Conservation (phyloP, 495 filamentous ascomycete species). For the Penicillium mononematosum region DNA sequence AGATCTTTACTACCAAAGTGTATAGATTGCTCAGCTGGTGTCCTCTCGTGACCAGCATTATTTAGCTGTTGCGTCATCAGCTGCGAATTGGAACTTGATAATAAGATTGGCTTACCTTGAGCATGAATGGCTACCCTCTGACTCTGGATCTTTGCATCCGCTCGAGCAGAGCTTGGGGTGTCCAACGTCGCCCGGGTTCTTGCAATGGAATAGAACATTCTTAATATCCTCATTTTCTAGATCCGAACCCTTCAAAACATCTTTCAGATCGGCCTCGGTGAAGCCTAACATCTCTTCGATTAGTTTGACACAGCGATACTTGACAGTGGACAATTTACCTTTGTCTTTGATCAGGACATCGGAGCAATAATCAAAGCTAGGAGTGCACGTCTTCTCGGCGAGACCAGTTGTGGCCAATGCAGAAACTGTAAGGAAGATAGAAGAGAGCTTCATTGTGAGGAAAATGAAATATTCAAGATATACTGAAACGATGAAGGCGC, state of each 20-base stretch:
- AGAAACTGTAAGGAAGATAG: slow-evolving; percentile 27
- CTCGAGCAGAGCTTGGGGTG: slow-evolving; percentile 37
- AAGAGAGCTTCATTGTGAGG: slow-evolving; percentile 30
- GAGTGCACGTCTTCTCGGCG: slow-evolving; percentile 38
- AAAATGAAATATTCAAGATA: background rate
- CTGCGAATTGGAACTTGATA: background rate
- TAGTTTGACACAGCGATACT: background rate
- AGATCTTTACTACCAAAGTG: background rate
- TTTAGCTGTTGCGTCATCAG: background rate
- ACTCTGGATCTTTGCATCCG: slow-evolving; percentile 32
- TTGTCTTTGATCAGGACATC: slow-evolving; percentile 33
- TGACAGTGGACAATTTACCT: slow-evolving; percentile 21
- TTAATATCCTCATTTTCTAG: slow-evolving; percentile 31
- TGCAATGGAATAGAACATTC: slow-evolving; percentile 41
- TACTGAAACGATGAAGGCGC: background rate
- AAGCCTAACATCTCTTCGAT: slow-evolving; percentile 29
- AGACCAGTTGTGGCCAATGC: slow-evolving; percentile 28
- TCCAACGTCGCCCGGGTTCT: slow-evolving; percentile 39
- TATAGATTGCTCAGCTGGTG: background rate
- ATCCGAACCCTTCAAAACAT: slow-evolving; percentile 33
- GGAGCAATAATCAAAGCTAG: slow-evolving; percentile 45
- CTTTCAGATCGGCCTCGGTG: slow-evolving; percentile 34
- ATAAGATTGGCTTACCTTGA: slow-evolving; percentile 17
- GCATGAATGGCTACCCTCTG: slow-evolving; percentile 40
- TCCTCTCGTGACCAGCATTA: background rate